Conservation (phyloP, 2,329 filamentous ascomycete genomes). For the Cercospora sp. region DNA sequence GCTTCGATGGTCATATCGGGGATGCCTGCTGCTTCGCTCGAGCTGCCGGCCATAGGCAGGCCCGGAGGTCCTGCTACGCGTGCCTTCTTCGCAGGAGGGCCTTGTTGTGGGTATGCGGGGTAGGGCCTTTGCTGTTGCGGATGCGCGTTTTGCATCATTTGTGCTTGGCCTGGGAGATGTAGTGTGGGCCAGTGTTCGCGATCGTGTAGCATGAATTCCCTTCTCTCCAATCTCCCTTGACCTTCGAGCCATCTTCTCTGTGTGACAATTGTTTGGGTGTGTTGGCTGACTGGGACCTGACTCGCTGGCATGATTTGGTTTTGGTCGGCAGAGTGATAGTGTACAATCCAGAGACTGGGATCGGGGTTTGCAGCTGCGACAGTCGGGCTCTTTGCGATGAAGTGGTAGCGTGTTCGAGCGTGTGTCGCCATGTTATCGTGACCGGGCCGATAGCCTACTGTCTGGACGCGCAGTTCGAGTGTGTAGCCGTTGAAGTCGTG, state of each 20-base stretch:
- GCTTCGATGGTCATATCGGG: constrained; percentile 66
- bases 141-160: constrained; percentile 18
- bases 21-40: constrained; percentile 40
- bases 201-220: constrained; percentile 93
- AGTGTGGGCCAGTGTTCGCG: constrained; percentile 87
- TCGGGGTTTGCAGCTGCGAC: constrained; percentile 71
- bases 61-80: constrained; percentile 43
- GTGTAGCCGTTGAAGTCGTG: constrained; percentile 72
- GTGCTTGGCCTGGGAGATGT: constrained; percentile 57
- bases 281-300: constrained; percentile 62
- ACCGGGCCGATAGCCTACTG: constrained; percentile 73
- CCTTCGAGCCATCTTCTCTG: constrained; percentile 63
- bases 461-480: constrained; percentile 84
- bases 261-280: constrained; percentile 61
- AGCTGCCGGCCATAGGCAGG: constrained; percentile 41
- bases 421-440: constrained; percentile 73
- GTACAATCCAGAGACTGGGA: constrained; percentile 83
- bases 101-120: constrained; percentile 35
- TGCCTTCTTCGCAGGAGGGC: constrained; percentile 48
- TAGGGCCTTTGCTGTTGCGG: constrained; percentile 25
- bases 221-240: constrained; percentile 79
- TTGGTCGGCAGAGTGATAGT: constrained; percentile 78
- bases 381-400: constrained; percentile 71
- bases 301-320: constrained; percentile 70
- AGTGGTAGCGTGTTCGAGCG: constrained; percentile 80